Percentiles rank a stretch among this genome's conserved stretches.
Conservation (phyloP, 208 protist species). For the Kentomonas sorsogonicus region DNA sequence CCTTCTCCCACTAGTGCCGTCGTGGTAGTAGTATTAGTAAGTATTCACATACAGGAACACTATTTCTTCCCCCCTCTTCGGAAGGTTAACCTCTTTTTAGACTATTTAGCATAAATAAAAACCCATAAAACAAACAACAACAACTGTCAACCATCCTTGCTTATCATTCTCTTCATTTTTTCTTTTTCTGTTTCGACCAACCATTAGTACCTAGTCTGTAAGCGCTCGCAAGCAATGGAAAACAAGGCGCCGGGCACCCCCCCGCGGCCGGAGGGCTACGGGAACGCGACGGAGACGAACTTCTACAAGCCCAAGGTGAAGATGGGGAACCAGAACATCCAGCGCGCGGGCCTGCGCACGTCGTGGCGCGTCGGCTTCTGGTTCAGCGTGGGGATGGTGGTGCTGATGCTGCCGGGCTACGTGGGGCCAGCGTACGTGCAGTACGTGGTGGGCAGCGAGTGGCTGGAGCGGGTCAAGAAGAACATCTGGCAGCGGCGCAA, state of each 20-base stretch:
- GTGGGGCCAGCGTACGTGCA: conserved; percentile 66
- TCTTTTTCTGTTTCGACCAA: conserved; percentile 13
- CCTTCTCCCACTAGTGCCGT: too few relatives aligned
- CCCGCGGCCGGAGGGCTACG: conserved; percentile 56
- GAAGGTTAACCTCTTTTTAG: too few relatives aligned
- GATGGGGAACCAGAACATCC: conserved; percentile 44
- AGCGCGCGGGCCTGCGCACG: conserved; percentile 68
- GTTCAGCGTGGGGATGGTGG: conserved; percentile 34
- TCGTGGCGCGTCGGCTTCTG: conserved; percentile 39
- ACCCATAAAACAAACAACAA: too few relatives aligned
- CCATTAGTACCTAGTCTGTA: not conserved
- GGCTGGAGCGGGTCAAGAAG: conserved; percentile 64
- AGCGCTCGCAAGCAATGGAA: conserved; percentile 36
- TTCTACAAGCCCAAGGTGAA: conserved; percentile 67
- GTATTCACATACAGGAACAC: too few relatives aligned
- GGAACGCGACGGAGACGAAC: conserved; percentile 49
- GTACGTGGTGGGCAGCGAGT: conserved; percentile 67
- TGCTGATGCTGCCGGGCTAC: conserved; percentile 57
- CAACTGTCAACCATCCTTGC: conserved; percentile 10
- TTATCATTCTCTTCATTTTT: conserved; percentile 9
- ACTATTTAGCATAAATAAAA: too few relatives aligned
- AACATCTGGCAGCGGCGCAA: conserved; percentile 81
- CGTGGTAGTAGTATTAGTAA: too few relatives aligned
- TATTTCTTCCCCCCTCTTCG: too few relatives aligned
- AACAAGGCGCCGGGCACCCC: conserved; percentile 77